These are phyloP conservation scores for Verticillium longisporum DNA, from an alignment of 2,329 filamentous ascomycete species.

Conservation along the genomic window DNA sequence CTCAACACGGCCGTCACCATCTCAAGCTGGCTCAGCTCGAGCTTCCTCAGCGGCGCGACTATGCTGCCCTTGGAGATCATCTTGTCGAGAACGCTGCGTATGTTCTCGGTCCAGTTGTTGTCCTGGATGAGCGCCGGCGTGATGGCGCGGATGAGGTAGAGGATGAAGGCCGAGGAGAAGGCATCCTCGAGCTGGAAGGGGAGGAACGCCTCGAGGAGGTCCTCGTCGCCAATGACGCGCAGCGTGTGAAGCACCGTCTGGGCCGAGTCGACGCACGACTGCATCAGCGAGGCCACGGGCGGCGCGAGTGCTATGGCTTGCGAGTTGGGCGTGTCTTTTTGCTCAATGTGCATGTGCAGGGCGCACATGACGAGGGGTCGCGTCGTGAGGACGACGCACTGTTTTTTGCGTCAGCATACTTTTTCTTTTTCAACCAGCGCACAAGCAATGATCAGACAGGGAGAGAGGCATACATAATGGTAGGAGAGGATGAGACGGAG, in stretches of 20 bases:
- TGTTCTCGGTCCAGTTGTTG: slow-evolving; percentile 26
- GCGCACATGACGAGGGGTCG: slow-evolving; percentile 13
- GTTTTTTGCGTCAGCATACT: not conserved
- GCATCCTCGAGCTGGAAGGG: slow-evolving; percentile 34
- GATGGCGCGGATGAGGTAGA: slow-evolving; percentile 23
- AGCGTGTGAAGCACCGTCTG: slow-evolving; percentile 10
- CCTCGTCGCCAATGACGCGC: slow-evolving; percentile 14
- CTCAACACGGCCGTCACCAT: slow-evolving; percentile 26
- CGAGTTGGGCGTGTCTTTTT: slow-evolving; percentile 5
- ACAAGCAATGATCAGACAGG: fast-evolving
- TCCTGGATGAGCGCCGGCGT: slow-evolving; percentile 26
- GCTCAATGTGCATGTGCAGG: slow-evolving; percentile 17
- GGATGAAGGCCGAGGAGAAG: slow-evolving; percentile 31
- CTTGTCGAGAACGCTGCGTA: slow-evolving; percentile 26
- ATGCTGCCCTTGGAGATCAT: slow-evolving; percentile 28
- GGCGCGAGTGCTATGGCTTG: slow-evolving; percentile 6
- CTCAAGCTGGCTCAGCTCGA: slow-evolving; percentile 28
- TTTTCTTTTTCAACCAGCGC: not conserved
- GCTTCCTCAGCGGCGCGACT: slow-evolving; percentile 26
- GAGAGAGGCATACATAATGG: slow-evolving; percentile 10
- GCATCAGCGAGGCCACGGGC: slow-evolving; percentile 7
- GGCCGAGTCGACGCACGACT: slow-evolving; percentile 11
- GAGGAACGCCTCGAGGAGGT: slow-evolving; percentile 27
- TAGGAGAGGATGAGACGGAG: slow-evolving; percentile 14
- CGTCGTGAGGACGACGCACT: slow-evolving; percentile 11